Evolutionary conservation across 805 yeast species (phyloP), one percentile per base, ranked within the genome.

Genomic region (Tetrapisispora arboricola): DNA sequence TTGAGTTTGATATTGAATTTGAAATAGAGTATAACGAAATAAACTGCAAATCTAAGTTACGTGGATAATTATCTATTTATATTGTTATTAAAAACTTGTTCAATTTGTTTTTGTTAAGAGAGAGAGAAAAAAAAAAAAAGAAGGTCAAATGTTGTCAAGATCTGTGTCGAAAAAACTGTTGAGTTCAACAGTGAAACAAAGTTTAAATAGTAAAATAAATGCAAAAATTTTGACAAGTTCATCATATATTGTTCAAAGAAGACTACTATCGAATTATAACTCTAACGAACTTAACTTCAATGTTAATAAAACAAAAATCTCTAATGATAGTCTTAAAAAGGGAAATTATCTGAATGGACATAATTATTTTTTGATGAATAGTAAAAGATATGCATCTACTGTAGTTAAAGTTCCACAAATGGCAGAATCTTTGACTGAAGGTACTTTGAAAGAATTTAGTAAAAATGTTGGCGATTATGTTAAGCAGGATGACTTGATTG

Each of bases 361-460:
- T 22, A 24, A 13, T 15, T 16, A 28, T 28, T 34, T 32, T 28
- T 34, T 22, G 29, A 19, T 18, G n/a, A 17, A 36, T 20, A 15
- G 8, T 25, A 45, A 17, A 36, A 64, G 70, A 49, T 58, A 48
- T 47, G 61, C 64, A 44, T 62, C 71, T 30, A 70, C 68, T 47
- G 64, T 60, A 37, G 94, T 90, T 40, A 84, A 87, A 64, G 97
- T 92, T 18, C 98, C 98, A 37, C 94, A 85, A 49, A 87, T 92
- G 96, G 97, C 98, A 33, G 98, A 92, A 68, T 88, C 96, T 38
- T 81, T 92, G 59, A 85, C 96, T 32, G 98, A 92, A 66, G 98
- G 98, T 61, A 85, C 97, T 38, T 73, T 92, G 50, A 71, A 84
- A 47, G 75, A 73, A 44, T 80, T 68, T 58, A 67, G 71, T 49